Percentiles rank a stretch among this genome's conserved stretches.
These are phyloP conservation scores for Elongisporangium anandrum DNA, from an alignment of 352 stramenopile species.

Conservation along the genomic window DNA sequence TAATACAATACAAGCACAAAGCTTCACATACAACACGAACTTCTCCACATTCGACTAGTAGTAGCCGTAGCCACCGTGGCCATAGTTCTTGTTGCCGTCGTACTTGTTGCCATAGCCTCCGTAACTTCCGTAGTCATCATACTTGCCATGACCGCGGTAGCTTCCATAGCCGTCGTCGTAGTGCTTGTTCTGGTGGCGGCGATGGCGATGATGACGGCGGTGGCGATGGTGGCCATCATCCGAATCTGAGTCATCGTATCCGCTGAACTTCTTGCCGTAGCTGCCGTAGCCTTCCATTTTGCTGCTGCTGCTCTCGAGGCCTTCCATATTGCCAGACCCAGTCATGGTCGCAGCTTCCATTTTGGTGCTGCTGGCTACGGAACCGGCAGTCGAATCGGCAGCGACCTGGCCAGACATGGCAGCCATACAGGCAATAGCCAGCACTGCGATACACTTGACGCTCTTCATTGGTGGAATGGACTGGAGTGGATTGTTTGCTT, in stretches of 20 bases:
- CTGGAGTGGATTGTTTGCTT: background rate
- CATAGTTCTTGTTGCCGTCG: background rate
- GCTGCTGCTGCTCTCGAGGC: background rate
- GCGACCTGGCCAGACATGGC: background rate
- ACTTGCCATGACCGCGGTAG: background rate
- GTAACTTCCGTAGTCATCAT: background rate
- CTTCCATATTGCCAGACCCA: background rate
- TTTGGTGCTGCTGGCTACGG: background rate
- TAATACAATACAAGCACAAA: too few relatives aligned
- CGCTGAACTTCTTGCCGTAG: background rate
- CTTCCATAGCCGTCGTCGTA: background rate
- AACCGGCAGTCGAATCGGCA: background rate
- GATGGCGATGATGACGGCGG: too few relatives aligned
- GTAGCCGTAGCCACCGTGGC: background rate
- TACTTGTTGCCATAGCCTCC: slow-evolving; percentile 10
- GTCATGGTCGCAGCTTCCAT: background rate
- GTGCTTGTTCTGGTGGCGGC: background rate
- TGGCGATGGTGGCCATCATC: background rate
- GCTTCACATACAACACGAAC: too few relatives aligned
- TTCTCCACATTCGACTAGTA: too few relatives aligned
- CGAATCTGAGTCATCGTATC: background rate
- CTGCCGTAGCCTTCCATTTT: background rate
- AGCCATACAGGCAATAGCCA: background rate
- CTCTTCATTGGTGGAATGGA: background rate
- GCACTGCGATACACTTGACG: background rate